Base-by-base conservation (phyloP, 1,284 basidiomycete genomes). In the Lignosus rhinocerotis region DNA sequence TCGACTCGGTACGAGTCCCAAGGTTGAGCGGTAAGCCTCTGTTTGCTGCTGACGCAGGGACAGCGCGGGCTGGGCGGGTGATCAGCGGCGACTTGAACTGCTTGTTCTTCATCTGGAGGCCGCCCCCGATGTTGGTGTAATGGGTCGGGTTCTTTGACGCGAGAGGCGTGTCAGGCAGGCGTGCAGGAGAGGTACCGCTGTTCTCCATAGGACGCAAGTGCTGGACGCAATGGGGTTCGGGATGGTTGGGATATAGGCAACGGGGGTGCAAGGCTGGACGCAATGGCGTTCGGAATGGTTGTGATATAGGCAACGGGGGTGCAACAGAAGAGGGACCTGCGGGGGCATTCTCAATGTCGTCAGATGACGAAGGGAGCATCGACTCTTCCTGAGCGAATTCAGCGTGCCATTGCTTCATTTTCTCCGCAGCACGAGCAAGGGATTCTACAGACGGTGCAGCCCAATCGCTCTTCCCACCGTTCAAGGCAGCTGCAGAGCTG, bases 61-160 rank as follows among this genome's bases (percentile, higher is more conserved):
- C 39, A 14, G 65, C 52, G 52, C 59, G 39, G 33, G 56, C 52
- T 56, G 60, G 61, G 30, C 21, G 58, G 47, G 51, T 68, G 56
- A 66, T 51, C 52, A 86, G 65, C 2, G 87, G 87, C 1, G 87
- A 80, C 67, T 81, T 87, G 72, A 88, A 88, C 2, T 79, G 74
- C 60, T 78, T 83, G 19, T 73, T 69, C 55, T 64, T 67, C 19
- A 64, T 65, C 47, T 71, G 73, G 45, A 66, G 39, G 3, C 55
- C 58, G 21, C 51, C 45, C 1, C 51, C 52, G 17, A 54, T 53
- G 21, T 52, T 39, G 3, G 58, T 56, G 19, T 55, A 55, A 2
- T 59, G 51, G 1, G 39, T 48, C 17, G 59, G 53, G 7, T 53
- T 70, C 50, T 71, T 76, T 41, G 65, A 51, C 9, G 60, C 62